Percentiles rank a stretch among this genome's conserved stretches.
Evolutionary conservation across 306 rosid genomes (phyloP).

Genomic region (Phaseolus lunatus): DNA sequence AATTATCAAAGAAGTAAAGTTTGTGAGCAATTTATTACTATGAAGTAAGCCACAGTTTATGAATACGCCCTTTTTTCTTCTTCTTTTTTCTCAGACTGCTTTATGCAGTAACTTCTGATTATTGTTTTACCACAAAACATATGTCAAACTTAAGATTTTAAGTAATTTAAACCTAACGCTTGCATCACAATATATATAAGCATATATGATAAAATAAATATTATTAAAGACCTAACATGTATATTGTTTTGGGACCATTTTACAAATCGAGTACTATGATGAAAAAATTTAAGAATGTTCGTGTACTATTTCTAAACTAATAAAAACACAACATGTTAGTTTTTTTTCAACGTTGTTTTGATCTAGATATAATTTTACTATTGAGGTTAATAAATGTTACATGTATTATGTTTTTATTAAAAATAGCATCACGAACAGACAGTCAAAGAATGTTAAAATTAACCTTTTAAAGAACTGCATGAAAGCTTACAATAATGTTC

Average conservation of each 20-base stretch:
- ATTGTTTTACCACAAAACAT: background rate
- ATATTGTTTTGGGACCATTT: background rate
- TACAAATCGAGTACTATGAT: background rate
- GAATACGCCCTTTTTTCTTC: background rate
- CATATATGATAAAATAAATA: background rate
- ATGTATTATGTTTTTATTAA: background rate
- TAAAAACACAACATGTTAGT: background rate
- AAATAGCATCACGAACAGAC: background rate
- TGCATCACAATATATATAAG: background rate
- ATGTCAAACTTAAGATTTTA: background rate
- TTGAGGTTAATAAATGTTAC: background rate
- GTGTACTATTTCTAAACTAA: background rate
- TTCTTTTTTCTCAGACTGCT: background rate
- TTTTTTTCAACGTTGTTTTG: background rate
- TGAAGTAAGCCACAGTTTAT: background rate
- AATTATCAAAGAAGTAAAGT: background rate
- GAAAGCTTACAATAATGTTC: background rate
- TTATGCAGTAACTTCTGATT: background rate
- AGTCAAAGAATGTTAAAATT: background rate
- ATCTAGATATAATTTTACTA: background rate
- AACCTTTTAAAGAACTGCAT: background rate
- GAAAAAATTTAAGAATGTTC: background rate
- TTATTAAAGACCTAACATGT: background rate
- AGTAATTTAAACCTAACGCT: no score
- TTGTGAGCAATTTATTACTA: background rate